Evolutionary conservation across 1,139 yeast species (phyloP).

Genomic region (Debaryomyces psychrophilus): DNA sequence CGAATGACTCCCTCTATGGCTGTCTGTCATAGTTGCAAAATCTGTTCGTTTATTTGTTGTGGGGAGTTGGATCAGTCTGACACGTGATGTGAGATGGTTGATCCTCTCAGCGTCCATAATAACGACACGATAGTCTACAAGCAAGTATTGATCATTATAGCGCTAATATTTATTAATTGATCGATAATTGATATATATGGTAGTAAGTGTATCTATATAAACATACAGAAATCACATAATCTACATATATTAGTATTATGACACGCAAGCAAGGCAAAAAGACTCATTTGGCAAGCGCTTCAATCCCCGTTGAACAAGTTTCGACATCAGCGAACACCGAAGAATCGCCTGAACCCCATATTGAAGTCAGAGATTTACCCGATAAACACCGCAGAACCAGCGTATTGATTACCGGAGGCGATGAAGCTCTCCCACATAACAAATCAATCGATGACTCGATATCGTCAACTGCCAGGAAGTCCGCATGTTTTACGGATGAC

Average conservation of each 20-base stretch:
- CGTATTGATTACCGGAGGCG: conserved; percentile 6
- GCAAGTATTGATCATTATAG: neutral
- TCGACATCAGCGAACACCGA: conserved; percentile 1
- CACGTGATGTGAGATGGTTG: neutral
- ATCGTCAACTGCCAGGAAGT: conserved; percentile 18
- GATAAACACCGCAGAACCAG: conserved; percentile 7
- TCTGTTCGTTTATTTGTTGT: neutral
- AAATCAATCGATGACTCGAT: conserved; percentile 20
- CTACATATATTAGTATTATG: neutral
- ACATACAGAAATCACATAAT: neutral
- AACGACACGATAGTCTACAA: neutral
- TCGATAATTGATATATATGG: neutral
- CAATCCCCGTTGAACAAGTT: neutral
- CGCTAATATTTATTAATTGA: neutral
- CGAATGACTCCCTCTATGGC: too few relatives aligned
- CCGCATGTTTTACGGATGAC: conserved; percentile 19
- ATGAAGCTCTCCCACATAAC: neutral
- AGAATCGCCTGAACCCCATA: neutral
- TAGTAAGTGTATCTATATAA: neutral
- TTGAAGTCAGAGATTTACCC: neutral
- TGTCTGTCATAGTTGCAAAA: neutral
- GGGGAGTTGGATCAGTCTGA: neutral
- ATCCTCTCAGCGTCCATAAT: conserved; percentile 1
- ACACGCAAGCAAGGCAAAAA: neutral
- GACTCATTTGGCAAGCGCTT: neutral